These are phyloP conservation scores for Arthroderma uncinatum DNA, from an alignment of 2,329 filamentous ascomycete species.

Conservation along the genomic window DNA sequence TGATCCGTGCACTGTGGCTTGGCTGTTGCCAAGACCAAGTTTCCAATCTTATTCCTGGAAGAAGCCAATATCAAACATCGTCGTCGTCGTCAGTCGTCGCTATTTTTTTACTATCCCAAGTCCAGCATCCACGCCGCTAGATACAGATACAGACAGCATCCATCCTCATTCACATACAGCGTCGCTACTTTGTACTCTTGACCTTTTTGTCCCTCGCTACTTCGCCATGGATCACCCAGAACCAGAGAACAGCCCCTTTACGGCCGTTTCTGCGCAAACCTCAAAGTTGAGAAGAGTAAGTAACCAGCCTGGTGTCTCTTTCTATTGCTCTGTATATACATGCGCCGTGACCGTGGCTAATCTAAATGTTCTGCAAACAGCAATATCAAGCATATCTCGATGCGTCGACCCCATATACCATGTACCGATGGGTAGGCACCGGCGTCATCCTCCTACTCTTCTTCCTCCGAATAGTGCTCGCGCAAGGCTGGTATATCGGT, in stretches of 20 bases:
- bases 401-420: slow-evolving; percentile 77
- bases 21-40: not conserved
- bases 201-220: not conserved
- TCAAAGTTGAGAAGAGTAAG: slow-evolving; percentile 36
- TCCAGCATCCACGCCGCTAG: not conserved
- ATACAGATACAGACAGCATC: not conserved
- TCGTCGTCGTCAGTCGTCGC: not conserved
- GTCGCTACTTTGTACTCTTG: not conserved
- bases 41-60: not conserved
- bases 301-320: not conserved
- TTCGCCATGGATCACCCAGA: slow-evolving; percentile 70
- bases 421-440: slow-evolving; percentile 87
- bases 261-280: slow-evolving; percentile 76
- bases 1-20: slow-evolving; percentile 3
- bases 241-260: slow-evolving; percentile 84
- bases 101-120: not conserved
- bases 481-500: slow-evolving; percentile 99
- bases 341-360: not conserved
- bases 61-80: not conserved
- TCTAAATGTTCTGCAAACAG: slow-evolving; percentile 39
- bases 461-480: slow-evolving; percentile 77
- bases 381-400: slow-evolving; percentile 92
- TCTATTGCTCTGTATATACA: not conserved
- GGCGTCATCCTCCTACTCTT: slow-evolving; percentile 64
- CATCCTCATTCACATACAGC: not conserved